Base-by-base conservation (phyloP, 2,329 filamentous ascomycete species). In the Colletotrichum sp. region DNA sequence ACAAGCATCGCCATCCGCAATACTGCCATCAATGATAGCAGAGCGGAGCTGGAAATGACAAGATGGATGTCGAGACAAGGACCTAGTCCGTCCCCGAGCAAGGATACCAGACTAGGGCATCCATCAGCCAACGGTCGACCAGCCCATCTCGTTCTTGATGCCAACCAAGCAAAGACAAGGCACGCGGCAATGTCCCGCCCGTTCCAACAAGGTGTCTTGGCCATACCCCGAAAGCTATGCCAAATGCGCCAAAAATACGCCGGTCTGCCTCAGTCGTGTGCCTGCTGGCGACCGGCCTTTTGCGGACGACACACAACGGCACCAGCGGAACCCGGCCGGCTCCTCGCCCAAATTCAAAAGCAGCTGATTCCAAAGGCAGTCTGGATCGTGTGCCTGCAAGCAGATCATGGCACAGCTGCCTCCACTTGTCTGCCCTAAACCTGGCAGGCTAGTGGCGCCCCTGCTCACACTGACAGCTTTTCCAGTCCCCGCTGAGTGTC, bases 401-500 rank as follows among this genome's bases (percentile, higher is more conserved):
- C 65, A 68, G 65, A 68, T 68, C 65, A 59, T 61, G 66, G 66
- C 24, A 62, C 36, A n/a, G 47, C 29, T 24, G 16, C 66, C 29
- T 54, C 55, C 62, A 59, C 55, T 66, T 18, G 21, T 31, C 66
- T 59, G 51, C 31, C 47, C 51, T 38, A 51, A 54, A 36, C 33
- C 51, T 73, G 54, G 36, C 70, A 61, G 24, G 21, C 43, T 12
- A 47, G 9, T 47, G 13, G 21, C 27, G 43, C 31, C 38, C 54
- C 29, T 55, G 61, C 65, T 27, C 59, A 71, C 47, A 31, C 36
- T 36, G 9, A 24, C 63, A 66, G 43, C 24, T 65, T 57, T 34
- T 27, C 57, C 33, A 51, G 43, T 34, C 70, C 59, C 70, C 70
- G 51, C 66, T 66, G 51, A 72, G 67, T 73, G 62, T 66, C 62